Evolutionary conservation across 2,329 filamentous ascomycete species (phyloP).

Genomic region (Dryadomyces quercus-mongolicae): DNA sequence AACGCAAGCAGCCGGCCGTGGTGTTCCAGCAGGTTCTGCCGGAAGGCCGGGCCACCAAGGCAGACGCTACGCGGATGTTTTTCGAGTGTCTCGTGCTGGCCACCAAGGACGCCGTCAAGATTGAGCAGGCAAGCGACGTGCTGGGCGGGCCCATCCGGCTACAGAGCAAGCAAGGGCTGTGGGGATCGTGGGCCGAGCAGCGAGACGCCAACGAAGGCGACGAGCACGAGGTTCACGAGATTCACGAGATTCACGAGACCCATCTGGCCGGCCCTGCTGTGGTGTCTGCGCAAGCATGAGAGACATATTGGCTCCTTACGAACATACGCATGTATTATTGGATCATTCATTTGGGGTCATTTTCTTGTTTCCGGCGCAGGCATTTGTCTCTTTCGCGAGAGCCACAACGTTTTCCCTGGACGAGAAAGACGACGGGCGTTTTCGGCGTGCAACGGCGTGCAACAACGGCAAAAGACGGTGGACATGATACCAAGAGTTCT

Average conservation of each 20-base stretch:
- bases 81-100: slow-evolving; percentile 93
- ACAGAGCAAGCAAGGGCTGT: slow-evolving; percentile 85
- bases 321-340: too few relatives aligned
- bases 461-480: neutral
- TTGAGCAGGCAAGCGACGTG: slow-evolving; percentile 64
- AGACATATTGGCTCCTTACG: neutral
- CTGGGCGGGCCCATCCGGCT: slow-evolving; percentile 75
- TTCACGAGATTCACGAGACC: too few relatives aligned
- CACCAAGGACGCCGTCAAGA: slow-evolving; percentile 95
- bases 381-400: neutral
- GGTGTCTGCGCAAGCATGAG: neutral
- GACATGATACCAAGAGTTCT: slow-evolving; percentile 1
- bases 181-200: slow-evolving; percentile 89
- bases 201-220: slow-evolving; percentile 51
- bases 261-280: neutral
- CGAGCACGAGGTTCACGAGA: neutral
- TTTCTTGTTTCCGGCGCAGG: too few relatives aligned
- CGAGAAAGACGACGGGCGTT: neutral
- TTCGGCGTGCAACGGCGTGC: neutral
- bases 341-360: too few relatives aligned
- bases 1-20: slow-evolving; percentile 64
- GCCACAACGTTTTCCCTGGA: too few relatives aligned
- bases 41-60: slow-evolving; percentile 65
- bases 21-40: slow-evolving; percentile 91
- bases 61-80: slow-evolving; percentile 98